Base-by-base conservation (phyloP, 345 rosid species). In the Brassica carinata region DNA sequence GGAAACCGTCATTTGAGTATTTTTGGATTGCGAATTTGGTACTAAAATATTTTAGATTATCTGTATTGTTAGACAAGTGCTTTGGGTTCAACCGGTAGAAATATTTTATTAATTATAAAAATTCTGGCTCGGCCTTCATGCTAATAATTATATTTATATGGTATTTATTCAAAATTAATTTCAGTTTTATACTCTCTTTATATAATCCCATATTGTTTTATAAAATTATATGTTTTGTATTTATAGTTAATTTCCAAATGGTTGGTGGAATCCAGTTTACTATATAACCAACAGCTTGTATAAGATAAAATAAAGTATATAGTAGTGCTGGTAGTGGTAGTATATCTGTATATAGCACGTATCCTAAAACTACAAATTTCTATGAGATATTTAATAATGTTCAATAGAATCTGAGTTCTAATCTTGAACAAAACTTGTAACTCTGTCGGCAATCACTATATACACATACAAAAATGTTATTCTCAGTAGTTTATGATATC, bases 251-350 rank as follows among this genome's bases (percentile, higher is more conserved):
- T 29, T 13, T 13, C 67, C 67, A 63, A 63, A 29, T 63, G 67
- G 5, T 63, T 63, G 36, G 67, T 63, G 67, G 67, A 63, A 29
- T 63, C 18, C 67, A 63, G 67, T 63, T 63, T 29, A 63, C 67
- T 63, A 29, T 19, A 19, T 19, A 19, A 19, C 23, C 23, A 19
- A 19, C 23, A 19, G 23, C 23, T 19, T 19, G 23, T 19, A 19
- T 0, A 19, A 19, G 23, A 19, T 19, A 19, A 19, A 19, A 19
- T 19, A 19, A 19, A 19, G 23, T 19, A 19, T 19, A 19, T 19
- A 19, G 23, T 30, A 9, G 67, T 17, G 67, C 67, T 63, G 38
- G n/a, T 61, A 26, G 66, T 27, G 30, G 30, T 27, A 27, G 30
- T 27, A 27, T 27, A 27, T 27, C 29, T 27, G 29, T 11, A 62